Evolutionary conservation across 805 yeast species (phyloP).

Genomic region (Candida pseudoglaebosa): DNA sequence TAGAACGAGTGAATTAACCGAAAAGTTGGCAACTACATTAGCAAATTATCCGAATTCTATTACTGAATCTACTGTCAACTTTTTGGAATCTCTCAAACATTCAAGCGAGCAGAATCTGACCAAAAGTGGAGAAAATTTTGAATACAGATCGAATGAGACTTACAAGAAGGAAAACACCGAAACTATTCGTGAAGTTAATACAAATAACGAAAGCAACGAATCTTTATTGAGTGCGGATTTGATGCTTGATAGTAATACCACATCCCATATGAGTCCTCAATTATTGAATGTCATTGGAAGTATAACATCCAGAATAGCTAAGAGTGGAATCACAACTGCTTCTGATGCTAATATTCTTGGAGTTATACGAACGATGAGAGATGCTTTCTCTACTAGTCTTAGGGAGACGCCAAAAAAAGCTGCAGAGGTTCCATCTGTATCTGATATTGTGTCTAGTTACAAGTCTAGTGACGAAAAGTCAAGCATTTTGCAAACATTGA

Average conservation of each 20-base stretch:
- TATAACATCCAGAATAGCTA: slow-evolving; percentile 28
- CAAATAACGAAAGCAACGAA: neutral
- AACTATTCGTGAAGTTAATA: no score
- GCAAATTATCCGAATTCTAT: slow-evolving; percentile 8
- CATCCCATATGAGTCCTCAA: slow-evolving; percentile 22
- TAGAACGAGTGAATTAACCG: slow-evolving; percentile 2
- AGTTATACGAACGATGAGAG: slow-evolving; percentile 39
- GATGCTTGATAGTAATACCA: slow-evolving; percentile 12
- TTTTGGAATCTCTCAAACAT: slow-evolving; percentile 13
- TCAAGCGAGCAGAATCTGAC: slow-evolving; percentile 13
- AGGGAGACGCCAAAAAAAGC: slow-evolving; percentile 11
- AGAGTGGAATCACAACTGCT: slow-evolving; percentile 14
- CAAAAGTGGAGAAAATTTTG: neutral
- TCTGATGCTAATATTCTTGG: slow-evolving; percentile 26
- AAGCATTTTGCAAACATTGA: slow-evolving; percentile 26
- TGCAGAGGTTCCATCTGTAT: slow-evolving; percentile 12
- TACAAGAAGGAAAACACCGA: neutral
- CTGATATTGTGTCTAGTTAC: slow-evolving; percentile 20
- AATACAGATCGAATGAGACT: neutral
- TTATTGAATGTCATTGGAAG: slow-evolving; percentile 29
- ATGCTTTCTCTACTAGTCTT: slow-evolving; percentile 20
- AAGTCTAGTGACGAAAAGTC: slow-evolving; percentile 18
- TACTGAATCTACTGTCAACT: slow-evolving; percentile 12
- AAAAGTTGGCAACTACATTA: slow-evolving; percentile 7
- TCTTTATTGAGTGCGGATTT: slow-evolving; percentile 13